Base-by-base conservation (phyloP, 192 early-diverging fungal species). In the Thamnidium elegans region DNA sequence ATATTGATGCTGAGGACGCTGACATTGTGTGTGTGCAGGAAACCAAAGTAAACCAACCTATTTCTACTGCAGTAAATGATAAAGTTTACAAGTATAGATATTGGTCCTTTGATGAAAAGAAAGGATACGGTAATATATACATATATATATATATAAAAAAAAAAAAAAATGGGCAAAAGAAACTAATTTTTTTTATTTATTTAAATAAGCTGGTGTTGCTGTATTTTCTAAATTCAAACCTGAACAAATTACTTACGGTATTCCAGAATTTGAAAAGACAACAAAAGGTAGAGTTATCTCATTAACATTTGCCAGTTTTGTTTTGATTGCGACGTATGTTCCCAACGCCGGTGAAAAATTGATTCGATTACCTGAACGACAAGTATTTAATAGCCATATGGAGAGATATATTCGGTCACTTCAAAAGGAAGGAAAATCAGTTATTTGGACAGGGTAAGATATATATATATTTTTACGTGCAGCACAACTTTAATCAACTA, bases 11-110 rank as follows among this genome's bases (percentile, higher is more conserved):
- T 0, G 90, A 94, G 71, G 76, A 92, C 54, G 84, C 94, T 0
- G 93, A 94, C 63, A 80, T 96, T 23, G 56, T 94, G 1, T 90
- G 87, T 64, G 39, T 96, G 43, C 92, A 94, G 70, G 94, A 94
- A 68, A 93, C 89, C 50, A 96, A 94, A 74, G 77, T 90, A 13
- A 90, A 91, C 68, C 77, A 86, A 66, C 79, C 89, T 10, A 76
- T 81, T 54, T 62, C 80, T 15, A 80, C 86, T 39, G 62, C 83
- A 17, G 69, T 90, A 19, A 79, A 82, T 65, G 75, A 81, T 55
- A 80, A 81, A 63, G 71, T 70, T 46, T 93, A 89, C 66, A 89
- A 85, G 51, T 82, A 86, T 78, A 79, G 85, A 66, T 87, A 85
- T 42, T 93, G 90, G 88, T 79, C 75, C 0, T 76, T 79, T 71